Conservation (phyloP, 495 filamentous ascomycete genomes). For the Penicillium antarcticum region DNA sequence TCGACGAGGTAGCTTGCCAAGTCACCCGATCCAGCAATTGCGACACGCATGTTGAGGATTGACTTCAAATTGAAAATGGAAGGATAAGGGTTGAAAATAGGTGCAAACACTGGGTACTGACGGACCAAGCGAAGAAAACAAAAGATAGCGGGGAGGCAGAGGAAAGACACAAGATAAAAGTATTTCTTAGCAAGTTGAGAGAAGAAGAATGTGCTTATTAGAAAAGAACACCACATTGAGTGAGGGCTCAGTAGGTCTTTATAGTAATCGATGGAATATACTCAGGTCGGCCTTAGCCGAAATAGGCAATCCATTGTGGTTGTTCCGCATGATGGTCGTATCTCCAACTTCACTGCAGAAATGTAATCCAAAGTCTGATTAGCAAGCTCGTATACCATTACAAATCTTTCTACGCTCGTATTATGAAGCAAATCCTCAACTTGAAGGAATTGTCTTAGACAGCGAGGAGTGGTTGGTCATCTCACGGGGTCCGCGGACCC, state of each 20-base stretch:
- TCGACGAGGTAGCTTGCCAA: background rate
- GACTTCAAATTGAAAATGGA: background rate
- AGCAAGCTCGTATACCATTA: background rate
- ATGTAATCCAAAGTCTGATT: background rate
- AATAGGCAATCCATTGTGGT: background rate
- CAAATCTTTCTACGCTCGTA: background rate
- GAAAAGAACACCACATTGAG: background rate
- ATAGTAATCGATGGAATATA: background rate
- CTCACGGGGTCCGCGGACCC: background rate
- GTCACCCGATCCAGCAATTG: background rate
- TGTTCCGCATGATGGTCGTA: background rate
- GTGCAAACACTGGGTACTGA: background rate
- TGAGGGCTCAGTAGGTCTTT: background rate
- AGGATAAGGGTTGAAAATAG: background rate
- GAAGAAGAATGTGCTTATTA: background rate
- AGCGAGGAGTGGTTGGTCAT: background rate
- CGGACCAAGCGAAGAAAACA: background rate
- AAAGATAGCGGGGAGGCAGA: background rate
- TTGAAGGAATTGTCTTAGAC: background rate
- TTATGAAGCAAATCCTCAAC: background rate
- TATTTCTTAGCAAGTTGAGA: background rate
- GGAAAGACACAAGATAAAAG: background rate
- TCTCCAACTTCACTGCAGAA: background rate
- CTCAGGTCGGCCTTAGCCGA: background rate
- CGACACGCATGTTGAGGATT: background rate